Base-by-base conservation (phyloP, 2,329 filamentous ascomycete species). In the Colletotrichum tropicicola region DNA sequence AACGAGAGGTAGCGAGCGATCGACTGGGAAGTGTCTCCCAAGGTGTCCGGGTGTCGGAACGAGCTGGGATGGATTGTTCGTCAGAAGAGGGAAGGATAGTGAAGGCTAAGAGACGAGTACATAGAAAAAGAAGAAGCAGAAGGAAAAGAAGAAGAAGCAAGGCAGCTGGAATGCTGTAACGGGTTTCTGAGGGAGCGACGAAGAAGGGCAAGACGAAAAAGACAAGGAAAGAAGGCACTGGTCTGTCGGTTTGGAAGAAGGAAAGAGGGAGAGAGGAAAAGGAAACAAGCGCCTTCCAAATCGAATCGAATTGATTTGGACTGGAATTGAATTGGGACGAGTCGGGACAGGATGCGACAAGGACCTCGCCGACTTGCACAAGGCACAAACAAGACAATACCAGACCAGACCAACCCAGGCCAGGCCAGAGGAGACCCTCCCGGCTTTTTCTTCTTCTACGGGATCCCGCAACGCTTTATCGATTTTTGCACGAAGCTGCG, bases 191-290 rank as follows among this genome's bases (percentile, higher is more conserved):
- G 49, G 57, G 49, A 61, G 44, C 12, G 49, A 61, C 37, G 55
- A 61, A 30, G 49, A 65, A 55, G 58, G 48, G 30, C 23, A 61
- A 56, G 17, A 60, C 32, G n/a, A 23, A 37, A 57, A 35, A 49
- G 59, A 51, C 37, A 62, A 39, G 43, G 52, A 56, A 57, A 65
- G 43, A 62, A 65, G 35, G 47, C 55, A 51, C 32, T 59, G 56
- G 43, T 43, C 41, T 53, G 47, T 41, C 32, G 5, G 15, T 43
- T 21, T 25, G 35, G 49, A 55, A 59, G 32, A 49, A 53, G 30
- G 23, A 28, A 59, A n/a, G 32, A 37, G 43, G 25, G 19, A 41
- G 19, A 27, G 21, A 25, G 12, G 41, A 25, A 55, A 55, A 28
- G 44, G 28, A 44, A 54, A 51, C 23, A 25, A 35, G 25, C 19